Evolutionary conservation across 2,329 filamentous ascomycete species (phyloP), one percentile per base, ranked within the genome.

Genomic region (Xylariaceae sp.): DNA sequence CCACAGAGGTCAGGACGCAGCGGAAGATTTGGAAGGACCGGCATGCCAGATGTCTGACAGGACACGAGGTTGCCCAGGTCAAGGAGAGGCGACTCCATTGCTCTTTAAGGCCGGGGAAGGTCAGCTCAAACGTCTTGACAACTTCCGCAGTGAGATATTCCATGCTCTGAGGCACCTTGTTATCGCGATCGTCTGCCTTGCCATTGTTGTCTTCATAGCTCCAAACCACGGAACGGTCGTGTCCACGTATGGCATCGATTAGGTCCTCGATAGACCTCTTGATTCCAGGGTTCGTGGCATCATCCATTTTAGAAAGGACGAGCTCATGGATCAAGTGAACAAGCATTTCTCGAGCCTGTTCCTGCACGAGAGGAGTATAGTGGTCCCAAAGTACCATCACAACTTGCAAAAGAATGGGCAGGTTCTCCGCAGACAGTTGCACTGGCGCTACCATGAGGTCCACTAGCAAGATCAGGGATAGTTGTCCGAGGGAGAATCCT

Each of bases 11-110:
- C 18, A 94, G 75, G 35, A 96, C 89, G 54, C 90, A 96, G 19
- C 92, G 76, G 63, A 95, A 98, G 9, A 98, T 83, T 55, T 98
- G 93, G 60, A 98, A 96, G 0, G 93, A 98, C 18, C 92, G 81
- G 55, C 93, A 98, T 2, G 92, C 92, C 32, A 98, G 68, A 62
- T 98, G 92, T 31, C 90, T 73, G 5, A 98, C 93, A 0, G 92
- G 87, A 55, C 93, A 98, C 3, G 89, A 94, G 0, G 92, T 96
- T 8, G 92, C 93, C 92, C 92, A 98, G 9, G 83, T 88, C 42
- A 98, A 65, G 0, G 90, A 90, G 19, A 94, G 72, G 43, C 86
- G 84, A 6, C 83, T 87, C 90, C 90, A 96, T 33, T 90, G 76
- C 47, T 94, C 87, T 50, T 88, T 87, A 42, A 98, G 82, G 1